phyloP scores from a whole-genome alignment of 2,329 filamentous ascomycete genomes.

The Penicillium sp. region DNA sequence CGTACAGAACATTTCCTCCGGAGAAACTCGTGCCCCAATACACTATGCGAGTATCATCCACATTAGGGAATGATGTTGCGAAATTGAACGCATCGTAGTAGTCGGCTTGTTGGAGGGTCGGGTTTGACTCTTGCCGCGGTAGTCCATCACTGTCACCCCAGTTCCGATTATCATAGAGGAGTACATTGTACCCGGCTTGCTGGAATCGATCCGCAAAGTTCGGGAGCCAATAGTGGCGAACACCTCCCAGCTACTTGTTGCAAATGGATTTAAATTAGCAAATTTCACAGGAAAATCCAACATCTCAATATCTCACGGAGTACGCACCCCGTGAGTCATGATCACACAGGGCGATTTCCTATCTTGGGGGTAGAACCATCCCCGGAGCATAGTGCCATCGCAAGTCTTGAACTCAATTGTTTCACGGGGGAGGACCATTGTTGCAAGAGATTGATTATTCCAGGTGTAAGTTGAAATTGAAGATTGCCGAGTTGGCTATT shows the following conservation, averaged over 20 bases:
- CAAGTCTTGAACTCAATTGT: too few relatives aligned
- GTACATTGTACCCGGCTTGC: slow-evolving; percentile 8
- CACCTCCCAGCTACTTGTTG: slow-evolving; percentile 3
- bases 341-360: too few relatives aligned
- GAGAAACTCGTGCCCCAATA: slow-evolving; percentile 41
- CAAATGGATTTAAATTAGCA: too few relatives aligned
- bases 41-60: slow-evolving; percentile 34
- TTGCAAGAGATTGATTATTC: too few relatives aligned
- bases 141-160: slow-evolving; percentile 10
- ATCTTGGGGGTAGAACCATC: too few relatives aligned
- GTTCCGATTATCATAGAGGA: slow-evolving; percentile 22
- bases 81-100: slow-evolving; percentile 38
- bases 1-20: slow-evolving; percentile 40
- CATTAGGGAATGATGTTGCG: slow-evolving; percentile 28
- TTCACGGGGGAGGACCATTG: too few relatives aligned
- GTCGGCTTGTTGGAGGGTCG: slow-evolving; percentile 6
- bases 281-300: too few relatives aligned
- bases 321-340: too few relatives aligned
- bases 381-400: too few relatives aligned
- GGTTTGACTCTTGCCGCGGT: slow-evolving; percentile 6
- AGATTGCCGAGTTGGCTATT: too few relatives aligned
- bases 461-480: too few relatives aligned
- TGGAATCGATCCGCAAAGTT: slow-evolving; percentile 12
- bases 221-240: slow-evolving; percentile 16
- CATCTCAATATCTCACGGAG: too few relatives aligned